Evolutionary conservation across 2,329 filamentous ascomycete genomes (phyloP).

Genomic region (Botrytis squamosa): DNA sequence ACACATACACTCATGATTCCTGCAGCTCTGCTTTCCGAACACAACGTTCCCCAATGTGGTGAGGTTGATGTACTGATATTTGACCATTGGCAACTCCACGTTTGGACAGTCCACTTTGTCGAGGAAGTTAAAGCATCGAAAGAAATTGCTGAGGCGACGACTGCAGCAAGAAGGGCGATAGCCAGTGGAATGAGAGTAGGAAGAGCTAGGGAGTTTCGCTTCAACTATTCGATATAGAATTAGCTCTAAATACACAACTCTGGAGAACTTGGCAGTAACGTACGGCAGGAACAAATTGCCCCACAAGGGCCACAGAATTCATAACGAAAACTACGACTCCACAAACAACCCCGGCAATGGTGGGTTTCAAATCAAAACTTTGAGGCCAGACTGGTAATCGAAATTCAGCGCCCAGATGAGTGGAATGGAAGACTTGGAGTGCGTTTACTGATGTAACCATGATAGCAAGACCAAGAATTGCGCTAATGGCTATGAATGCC

Average conservation of each 20-base stretch:
- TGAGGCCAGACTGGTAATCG: constrained; percentile 58
- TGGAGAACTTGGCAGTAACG: constrained; percentile 36
- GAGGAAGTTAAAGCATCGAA: constrained; percentile 56
- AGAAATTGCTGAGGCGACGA: constrained; percentile 57
- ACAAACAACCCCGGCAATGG: constrained; percentile 53
- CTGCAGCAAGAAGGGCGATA: constrained; percentile 46
- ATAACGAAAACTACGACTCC: constrained; percentile 50
- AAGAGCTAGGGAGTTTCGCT: constrained; percentile 32
- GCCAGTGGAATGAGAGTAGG: constrained; percentile 43
- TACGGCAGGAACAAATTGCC: constrained; percentile 52
- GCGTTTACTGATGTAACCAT: constrained; percentile 56
- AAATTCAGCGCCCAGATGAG: constrained; percentile 48
- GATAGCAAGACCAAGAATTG: constrained; percentile 52
- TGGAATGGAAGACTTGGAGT: constrained; percentile 55
- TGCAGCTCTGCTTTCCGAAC: constrained; percentile 54
- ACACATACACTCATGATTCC: constrained; percentile 56
- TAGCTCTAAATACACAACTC: neutral
- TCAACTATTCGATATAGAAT: neutral
- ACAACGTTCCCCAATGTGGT: constrained; percentile 57
- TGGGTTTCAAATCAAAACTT: constrained; percentile 56
- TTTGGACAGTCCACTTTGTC: constrained; percentile 55
- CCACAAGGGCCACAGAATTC: constrained; percentile 49
- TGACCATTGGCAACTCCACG: constrained; percentile 63
- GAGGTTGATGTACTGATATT: constrained; percentile 50
- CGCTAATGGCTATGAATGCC: constrained; percentile 50